Base-by-base conservation (phyloP, 345 rosid genomes). In the Carallia pectinifolia region DNA sequence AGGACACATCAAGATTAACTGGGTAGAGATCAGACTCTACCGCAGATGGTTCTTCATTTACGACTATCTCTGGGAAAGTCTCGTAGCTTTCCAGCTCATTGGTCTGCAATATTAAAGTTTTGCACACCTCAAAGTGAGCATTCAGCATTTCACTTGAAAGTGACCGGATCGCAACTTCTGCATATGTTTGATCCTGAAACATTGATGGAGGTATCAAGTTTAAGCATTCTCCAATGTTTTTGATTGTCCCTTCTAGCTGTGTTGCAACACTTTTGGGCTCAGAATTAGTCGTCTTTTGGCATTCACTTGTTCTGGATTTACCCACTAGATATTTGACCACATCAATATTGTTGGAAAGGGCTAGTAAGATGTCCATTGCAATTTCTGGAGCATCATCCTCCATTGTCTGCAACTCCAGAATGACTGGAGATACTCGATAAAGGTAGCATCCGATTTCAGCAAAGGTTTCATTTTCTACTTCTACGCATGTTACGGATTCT, bases 121-220 rank as follows among this genome's bases (percentile, higher is more conserved):
- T 68, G 44, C 56, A 56, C 50, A 72, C 81, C 62, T 77, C 81
- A 52, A 80, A 72, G 4, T 64, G 73, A 27, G 62, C 89, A 62
- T 81, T 77, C 81, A 79, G 70, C 98, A 89, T 89, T 79, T 93
- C 98, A 53, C 78, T 76, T 27, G 97, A 81, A 78, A 90, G 87
- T 69, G 90, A 71, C 47, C 62, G 76, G 66, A 88, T 76, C 17
- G 85, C 92, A 55, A 80, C 80, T 81, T 82, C 84, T 70, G 82
- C 86, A 77, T 81, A 90, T 27, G 76, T 79, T 52, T 89, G 84
- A 52, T 69, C 84, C 30, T 60, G 81, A 63, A 82, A 83, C 36
- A 86, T 71, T 58, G 89, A 80, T 62, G 83, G 66, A 60, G 98
- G 93, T 71, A 93, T 86, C 70, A 70, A 74, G 76, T 81, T 87